Base-by-base conservation (phyloP, 208 protist species). In the Leishmania gerbilli region DNA sequence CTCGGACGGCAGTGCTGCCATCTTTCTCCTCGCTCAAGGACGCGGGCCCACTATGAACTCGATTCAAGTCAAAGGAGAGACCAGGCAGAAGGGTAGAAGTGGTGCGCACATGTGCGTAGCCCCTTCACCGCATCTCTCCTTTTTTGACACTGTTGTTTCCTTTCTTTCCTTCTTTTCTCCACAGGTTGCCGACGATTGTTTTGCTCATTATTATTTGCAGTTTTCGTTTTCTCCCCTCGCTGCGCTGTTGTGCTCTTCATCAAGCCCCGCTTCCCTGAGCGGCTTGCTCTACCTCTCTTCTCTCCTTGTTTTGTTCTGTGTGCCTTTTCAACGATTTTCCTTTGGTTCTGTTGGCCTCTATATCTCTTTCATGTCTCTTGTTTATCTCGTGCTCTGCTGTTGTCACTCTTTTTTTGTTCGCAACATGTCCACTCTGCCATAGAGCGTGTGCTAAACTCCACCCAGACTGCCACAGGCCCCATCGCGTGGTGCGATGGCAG, bases 191-290 rank as follows among this genome's bases (percentile, higher is more conserved):
- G 37, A 72, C 42, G 68, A 72, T 13, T 19, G 68, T 53, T n/a
- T 31, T 21, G 42, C 42, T 72, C 24, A 72, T 72, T 49, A 53
- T 72, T 42, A 71, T 72, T 42, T 72, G 42, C 68, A 31, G 37
- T 53, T 47, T 72, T 42, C 21, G 11, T 72, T 49, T 51, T 72
- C 68, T 72, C 68, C 31, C n/a, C 60, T 37, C 60, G n/a, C 60
- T 67, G 60, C 60, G 60, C 27, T 37, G 31, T 67, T 67, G 60
- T 67, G n/a, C 24, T 37, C 58, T 64, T 64, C 60, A 67, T 67
- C 7, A 31, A 67, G 60, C n/a, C 11, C 60, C 9, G 7, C n/a
- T 67, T 40, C 31, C 60, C 11, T 37, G 24, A 67, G 1, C 21
- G 60, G 60, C 60, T 67, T 19, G 0, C 60, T 19, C 5, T 31